Conservation (phyloP, 257 asterid genomes). For the Lantana camara region DNA sequence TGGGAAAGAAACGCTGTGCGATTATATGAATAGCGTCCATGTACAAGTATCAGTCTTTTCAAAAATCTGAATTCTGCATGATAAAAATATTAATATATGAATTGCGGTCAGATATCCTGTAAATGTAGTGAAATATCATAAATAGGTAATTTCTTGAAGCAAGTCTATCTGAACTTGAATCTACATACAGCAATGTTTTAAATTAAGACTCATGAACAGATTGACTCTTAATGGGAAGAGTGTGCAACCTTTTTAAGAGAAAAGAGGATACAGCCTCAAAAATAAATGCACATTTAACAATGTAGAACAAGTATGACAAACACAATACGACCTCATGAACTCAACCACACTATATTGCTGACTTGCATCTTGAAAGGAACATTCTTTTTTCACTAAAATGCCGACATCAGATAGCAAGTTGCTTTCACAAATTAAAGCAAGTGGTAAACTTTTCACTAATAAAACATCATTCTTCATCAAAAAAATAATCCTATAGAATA, state of each 20-base stretch:
- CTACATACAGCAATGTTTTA: background rate
- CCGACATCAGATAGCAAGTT: background rate
- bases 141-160: constrained; percentile 8
- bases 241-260: background rate
- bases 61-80: constrained; percentile 91
- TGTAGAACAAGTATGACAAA: too few species aligned
- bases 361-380: constrained; percentile 19
- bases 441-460: background rate
- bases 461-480: background rate
- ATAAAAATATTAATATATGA: constrained; percentile 28
- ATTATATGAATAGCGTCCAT: constrained; percentile 96
- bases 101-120: constrained; percentile 15
- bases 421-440: constrained; percentile 9
- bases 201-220: background rate
- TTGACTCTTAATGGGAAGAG: background rate
- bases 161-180: constrained; percentile 17
- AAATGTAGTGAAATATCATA: constrained; percentile 4
- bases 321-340: too few species aligned
- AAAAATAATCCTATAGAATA: background rate
- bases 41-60: constrained; percentile 96
- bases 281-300: background rate
- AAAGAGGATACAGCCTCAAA: background rate
- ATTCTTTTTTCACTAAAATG: constrained; percentile 19
- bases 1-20: constrained; percentile 98
- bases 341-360: background rate